Base-by-base conservation (phyloP, 768 basidiomycete species). In the Mycena rebaudengoi region DNA sequence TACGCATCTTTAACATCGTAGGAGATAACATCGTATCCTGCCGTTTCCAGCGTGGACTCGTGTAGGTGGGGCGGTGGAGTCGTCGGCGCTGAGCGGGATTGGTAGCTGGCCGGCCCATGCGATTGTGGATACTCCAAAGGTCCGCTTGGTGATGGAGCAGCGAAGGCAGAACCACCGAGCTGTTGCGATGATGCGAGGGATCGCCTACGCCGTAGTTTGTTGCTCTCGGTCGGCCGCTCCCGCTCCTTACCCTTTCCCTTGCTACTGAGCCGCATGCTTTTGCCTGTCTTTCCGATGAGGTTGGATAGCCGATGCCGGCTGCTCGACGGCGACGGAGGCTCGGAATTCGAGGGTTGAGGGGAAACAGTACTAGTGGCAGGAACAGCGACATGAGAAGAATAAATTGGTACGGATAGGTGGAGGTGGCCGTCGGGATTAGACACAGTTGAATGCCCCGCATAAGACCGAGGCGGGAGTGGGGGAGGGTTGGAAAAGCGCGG, bases 11-110 rank as follows among this genome's bases (percentile, higher is more conserved):
- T 68, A 11, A 32, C 48, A 8, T 68, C 43, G 26, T 68, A 68
- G 10, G 66, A 52, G 11, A 68, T 53, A 2, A 68, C 58, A n/a
- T 68, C 49, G 44, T 68, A 68, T 14, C 66, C 66, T 20, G 62
- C 62, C 10, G 41, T 37, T 43, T 68, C 66, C 21, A 68, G 54
- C n/a, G 59, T 32, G 1, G 66, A 51, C 30, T 68, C 66, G 59
- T 64, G 62, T 29, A 29, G 62, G 62, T 68, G 58, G 5, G 66
- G 57, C 12, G 52, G 57, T 35, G 61, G 57, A 4, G 62, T 64
- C 33, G 59, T 11, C 11, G 66, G 61, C 1, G 59, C 59, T 7
- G 66, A 67, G 18, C 57, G 58, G 16, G 57, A 50, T 18, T 28
- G 39, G 21, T 55, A 21, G 21, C n/a, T 21, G 12, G 23, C n/a